These are phyloP conservation scores for Pseudocohnilembus persalinus DNA, from an alignment of 169 alveolate genomes.

Conservation along the genomic window DNA sequence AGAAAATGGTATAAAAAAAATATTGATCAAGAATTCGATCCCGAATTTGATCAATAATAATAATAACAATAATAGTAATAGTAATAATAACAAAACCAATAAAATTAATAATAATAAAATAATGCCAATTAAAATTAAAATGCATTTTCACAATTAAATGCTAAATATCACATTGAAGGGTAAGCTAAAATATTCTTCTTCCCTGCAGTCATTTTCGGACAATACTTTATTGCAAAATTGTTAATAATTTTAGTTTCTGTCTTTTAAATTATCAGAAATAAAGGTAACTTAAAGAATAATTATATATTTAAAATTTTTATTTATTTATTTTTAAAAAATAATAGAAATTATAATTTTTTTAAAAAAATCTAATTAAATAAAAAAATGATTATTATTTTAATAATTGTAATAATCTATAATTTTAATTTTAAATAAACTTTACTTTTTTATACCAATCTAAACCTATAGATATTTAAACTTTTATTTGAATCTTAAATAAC, in stretches of 20 bases:
- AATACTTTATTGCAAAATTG: constrained; percentile 6
- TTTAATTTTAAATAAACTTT: too few species aligned
- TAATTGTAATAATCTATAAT: too few species aligned
- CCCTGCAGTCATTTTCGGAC: not conserved
- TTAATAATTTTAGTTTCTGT: constrained; percentile 7
- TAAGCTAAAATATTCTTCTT: not conserved
- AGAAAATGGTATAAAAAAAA: constrained; percentile 29
- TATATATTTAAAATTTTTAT: too few species aligned
- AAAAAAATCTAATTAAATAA: too few species aligned
- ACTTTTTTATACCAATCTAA: too few species aligned
- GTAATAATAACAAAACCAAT: constrained; percentile 3
- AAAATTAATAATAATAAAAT: not conserved
- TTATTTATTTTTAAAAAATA: too few species aligned
- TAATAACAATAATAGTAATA: not conserved
- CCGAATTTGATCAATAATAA: constrained; percentile 5
- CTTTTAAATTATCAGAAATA: constrained; percentile 17
- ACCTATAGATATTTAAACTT: too few species aligned
- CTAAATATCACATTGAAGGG: not conserved
- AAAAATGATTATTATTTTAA: too few species aligned
- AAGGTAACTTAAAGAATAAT: not conserved
- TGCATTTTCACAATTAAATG: not conserved
- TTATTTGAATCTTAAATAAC: too few species aligned
- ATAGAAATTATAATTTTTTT: too few species aligned
- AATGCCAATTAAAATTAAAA: not conserved
- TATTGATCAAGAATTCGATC: constrained; percentile 3